Evolutionary conservation across 768 basidiomycete genomes (phyloP), one percentile per base, ranked within the genome.

Genomic region (Kwoniella sp.): DNA sequence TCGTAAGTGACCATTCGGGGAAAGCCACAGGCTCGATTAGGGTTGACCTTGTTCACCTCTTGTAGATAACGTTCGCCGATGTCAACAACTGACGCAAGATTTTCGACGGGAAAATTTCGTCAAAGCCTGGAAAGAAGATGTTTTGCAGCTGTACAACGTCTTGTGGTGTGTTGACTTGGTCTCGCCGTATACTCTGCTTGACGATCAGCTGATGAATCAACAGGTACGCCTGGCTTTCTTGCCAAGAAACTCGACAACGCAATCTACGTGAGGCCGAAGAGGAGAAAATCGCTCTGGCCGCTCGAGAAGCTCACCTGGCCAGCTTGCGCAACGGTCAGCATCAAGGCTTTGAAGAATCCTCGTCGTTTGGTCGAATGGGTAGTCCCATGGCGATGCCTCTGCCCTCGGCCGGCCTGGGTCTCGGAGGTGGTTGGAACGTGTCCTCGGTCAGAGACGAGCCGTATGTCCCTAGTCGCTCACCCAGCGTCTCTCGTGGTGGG

Each of bases 111-210:
- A 92, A 76, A 93, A 93, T 67, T 83, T 85, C 71, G 81, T 81
- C 44, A 83, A 83, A 78, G 84, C 81, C 36, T 96, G 92, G 92
- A 91, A 92, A 74, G 86, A 89, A 70, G 92, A 96, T 68, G 87
- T 93, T 4, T 78, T 96, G 63, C 89, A 92, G 76, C 78, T 95
- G 56, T 80, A 86, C 52, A 87, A 85, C 51, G 90, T 90, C 83
- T 85, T 95, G 82, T 90, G 89, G 86, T 92, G 34, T 41, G 71
- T 56, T n/a, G n/a, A n/a, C n/a, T n/a, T n/a, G n/a, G n/a, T n/a
- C n/a, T n/a, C n/a, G n/a, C n/a, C n/a, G n/a, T n/a, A 8, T 32
- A 36, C 34, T 23, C n/a, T 38, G 5, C 15, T 29, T 50, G 27
- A 41, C n/a, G 3, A 26, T 31, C 6, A 36, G 1, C 26, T 37